Conservation (phyloP, 805 yeast species). For the Debaryomyces tyrocola region DNA sequence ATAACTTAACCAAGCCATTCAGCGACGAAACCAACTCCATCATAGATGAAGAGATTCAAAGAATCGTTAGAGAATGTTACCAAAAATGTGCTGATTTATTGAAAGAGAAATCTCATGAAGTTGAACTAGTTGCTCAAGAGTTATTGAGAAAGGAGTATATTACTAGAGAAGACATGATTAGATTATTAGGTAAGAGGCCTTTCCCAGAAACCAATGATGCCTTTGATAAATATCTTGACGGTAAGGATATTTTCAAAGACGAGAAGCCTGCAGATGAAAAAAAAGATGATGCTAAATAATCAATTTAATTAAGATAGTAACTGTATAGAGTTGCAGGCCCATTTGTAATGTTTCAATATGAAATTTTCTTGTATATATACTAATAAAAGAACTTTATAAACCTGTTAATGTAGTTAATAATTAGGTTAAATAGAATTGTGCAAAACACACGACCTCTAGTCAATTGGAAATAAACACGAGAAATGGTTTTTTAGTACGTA, state of each 20-base stretch:
- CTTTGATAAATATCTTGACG: constrained; percentile 70
- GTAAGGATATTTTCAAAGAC: constrained; percentile 41
- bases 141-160: constrained; percentile 83
- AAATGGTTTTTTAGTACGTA: too few species aligned
- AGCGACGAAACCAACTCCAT: constrained; percentile 81
- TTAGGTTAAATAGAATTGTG: background rate
- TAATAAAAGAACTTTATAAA: background rate
- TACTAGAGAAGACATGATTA: constrained; percentile 91
- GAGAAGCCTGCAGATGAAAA: constrained; percentile 28
- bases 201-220: constrained; percentile 90
- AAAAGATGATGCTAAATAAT: constrained; percentile 20
- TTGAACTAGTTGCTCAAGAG: constrained; percentile 84
- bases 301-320: background rate
- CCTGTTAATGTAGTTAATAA: background rate
- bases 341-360: background rate
- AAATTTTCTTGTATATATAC: constrained; percentile 2
- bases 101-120: constrained; percentile 67
- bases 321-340: constrained; percentile 1
- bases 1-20: constrained; percentile 77
- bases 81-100: constrained; percentile 67
- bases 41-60: constrained; percentile 81
- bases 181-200: constrained; percentile 86
- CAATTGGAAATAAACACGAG: too few species aligned
- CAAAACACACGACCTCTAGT: background rate
- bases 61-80: constrained; percentile 76